A percentile compares a stretch with the other conserved stretches of the same genome.
phyloP scores from a whole-genome alignment of 2,329 filamentous ascomycete species.

The Calonectria fujianensis region DNA sequence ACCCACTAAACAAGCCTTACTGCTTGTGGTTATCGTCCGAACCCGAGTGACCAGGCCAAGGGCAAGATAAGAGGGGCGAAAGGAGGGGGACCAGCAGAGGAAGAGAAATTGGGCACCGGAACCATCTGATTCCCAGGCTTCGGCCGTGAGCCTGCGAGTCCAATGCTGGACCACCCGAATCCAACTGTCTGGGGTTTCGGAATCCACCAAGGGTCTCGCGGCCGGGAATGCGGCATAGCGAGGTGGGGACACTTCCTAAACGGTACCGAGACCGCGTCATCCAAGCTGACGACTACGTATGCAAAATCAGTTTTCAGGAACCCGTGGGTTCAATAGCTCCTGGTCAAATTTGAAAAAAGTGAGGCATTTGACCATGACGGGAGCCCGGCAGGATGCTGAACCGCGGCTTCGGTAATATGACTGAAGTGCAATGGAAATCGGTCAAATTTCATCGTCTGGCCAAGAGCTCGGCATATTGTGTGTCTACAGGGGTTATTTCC shows the following conservation, averaged over 20 bases:
- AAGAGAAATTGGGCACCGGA: constrained; percentile 20
- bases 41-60: neutral
- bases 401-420: neutral
- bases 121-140: constrained; percentile 16
- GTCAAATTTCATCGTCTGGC: neutral
- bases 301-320: constrained; percentile 9
- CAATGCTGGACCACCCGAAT: neutral
- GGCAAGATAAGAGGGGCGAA: neutral
- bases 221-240: constrained; percentile 37
- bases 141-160: neutral
- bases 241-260: constrained; percentile 30
- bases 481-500: neutral
- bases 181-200: constrained; percentile 9
- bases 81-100: neutral
- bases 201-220: constrained; percentile 9
- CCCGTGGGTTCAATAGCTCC: constrained; percentile 16
- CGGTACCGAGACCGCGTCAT: constrained; percentile 36
- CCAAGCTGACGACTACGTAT: constrained; percentile 36
- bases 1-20: constrained; percentile 9
- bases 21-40: constrained; percentile 5
- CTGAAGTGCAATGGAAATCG: neutral
- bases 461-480: neutral
- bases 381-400: neutral
- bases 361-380: constrained; percentile 12
- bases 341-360: constrained; percentile 3